Evolutionary conservation across 163 green algal species (phyloP).

Genomic region (Chlorella variabilis): DNA sequence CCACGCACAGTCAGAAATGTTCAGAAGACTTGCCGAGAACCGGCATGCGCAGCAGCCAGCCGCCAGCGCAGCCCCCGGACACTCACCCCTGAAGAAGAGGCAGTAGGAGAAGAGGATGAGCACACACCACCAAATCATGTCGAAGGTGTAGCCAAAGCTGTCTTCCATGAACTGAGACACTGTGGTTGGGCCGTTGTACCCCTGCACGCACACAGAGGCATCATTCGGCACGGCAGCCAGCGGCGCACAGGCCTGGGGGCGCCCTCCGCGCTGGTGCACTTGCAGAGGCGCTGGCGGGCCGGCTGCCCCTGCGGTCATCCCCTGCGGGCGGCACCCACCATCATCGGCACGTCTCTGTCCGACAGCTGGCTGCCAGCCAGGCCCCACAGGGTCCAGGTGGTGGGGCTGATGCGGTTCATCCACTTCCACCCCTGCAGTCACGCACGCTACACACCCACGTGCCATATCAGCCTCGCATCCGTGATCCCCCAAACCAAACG

Average conservation of each 20-base stretch:
- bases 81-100: conserved; percentile 39
- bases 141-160: conserved; percentile 62
- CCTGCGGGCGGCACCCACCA: conserved; percentile 1
- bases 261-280: no score
- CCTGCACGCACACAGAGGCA: neutral
- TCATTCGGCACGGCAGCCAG: no score
- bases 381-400: conserved; percentile 72
- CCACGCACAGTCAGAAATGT: no score
- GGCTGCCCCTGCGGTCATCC: neutral
- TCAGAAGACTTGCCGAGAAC: no score
- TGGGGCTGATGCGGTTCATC: conserved; percentile 67
- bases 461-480: neutral
- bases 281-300: no score
- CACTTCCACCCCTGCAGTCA: conserved; percentile 56
- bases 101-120: conserved; percentile 48
- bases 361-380: conserved; percentile 63
- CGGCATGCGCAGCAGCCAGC: neutral
- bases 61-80: neutral
- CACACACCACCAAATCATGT: conserved; percentile 53
- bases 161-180: conserved; percentile 31
- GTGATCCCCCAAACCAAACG: no score
- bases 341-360: conserved; percentile 40
- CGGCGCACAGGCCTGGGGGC: no score
- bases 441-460: neutral
- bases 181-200: conserved; percentile 11